Evolutionary conservation across 495 filamentous ascomycete species (phyloP), one percentile per base, ranked within the genome.

Genomic region (Pseudomonodictys pantanalensis): DNA sequence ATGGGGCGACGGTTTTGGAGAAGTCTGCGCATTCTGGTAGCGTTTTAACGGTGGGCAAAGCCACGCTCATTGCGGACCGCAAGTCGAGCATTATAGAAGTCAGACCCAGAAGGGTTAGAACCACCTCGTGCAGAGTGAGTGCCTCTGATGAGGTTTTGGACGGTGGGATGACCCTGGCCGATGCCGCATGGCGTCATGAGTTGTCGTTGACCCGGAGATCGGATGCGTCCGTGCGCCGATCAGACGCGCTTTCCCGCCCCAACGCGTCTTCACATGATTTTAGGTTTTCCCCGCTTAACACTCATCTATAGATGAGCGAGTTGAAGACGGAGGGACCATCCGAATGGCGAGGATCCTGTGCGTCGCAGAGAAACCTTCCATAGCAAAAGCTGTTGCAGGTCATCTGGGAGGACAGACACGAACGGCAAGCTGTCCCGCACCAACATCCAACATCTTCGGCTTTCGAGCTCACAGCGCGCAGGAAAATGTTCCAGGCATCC

Each of bases 361-460:
- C 69, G 91, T 98, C 62, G 93, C 93, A 54, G 93, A 98, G 70
- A 98, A 98, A 75, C 91, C 91, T 51, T 92, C 92, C 30, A 97
- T 98, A 56, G 88, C 93, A 49, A 96, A 91, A 73, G 90, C 93
- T 42, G 95, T 98, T 48, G 87, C 93, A 29, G 81, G 84, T 48
- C 92, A 97, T 75, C 79, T 98, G 46, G 86, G 87, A 20, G 91
- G 90, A 45, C 72, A 77, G 24, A 79, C 85, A 52, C 80, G 81
- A 70, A 84, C 79, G 35, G 91, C 95, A 76, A 72, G 84, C 81
- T n/a, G 2, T 29, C 22, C 20, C 35, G 30, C 23, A 18, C 25
- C 52, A 42, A 7, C 2, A 23, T 45, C 7, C 43, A 22, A 47
- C 12, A 3, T 2, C 5, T 8, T n/a, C 15, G 7, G 7, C 7